These are phyloP conservation scores for Kodamaea ohmeri DNA, from an alignment of 1,139 yeast species.

Conservation along the genomic window DNA sequence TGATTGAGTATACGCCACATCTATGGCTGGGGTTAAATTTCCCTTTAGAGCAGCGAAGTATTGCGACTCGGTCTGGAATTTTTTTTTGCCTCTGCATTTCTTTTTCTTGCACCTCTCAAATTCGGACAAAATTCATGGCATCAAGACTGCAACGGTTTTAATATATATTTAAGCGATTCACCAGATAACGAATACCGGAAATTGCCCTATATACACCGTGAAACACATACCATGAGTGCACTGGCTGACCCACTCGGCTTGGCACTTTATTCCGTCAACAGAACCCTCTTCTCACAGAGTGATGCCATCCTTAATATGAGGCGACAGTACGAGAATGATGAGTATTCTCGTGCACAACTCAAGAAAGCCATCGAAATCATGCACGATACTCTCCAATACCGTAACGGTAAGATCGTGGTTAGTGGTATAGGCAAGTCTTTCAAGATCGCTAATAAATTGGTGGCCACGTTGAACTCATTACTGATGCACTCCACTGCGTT, in stretches of 20 bases:
- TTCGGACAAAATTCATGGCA: too few relatives aligned
- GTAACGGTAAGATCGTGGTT: conserved; percentile 66
- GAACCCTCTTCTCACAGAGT: conserved; percentile 32
- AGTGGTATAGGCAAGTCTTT: conserved; percentile 84
- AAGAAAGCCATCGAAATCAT: conserved; percentile 49
- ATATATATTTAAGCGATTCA: too few relatives aligned
- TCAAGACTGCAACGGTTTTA: too few relatives aligned
- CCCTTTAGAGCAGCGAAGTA: too few relatives aligned
- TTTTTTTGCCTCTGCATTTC: conserved; percentile 1
- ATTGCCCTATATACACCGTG: too few relatives aligned
- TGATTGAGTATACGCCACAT: not conserved
- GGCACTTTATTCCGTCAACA: conserved; percentile 28
- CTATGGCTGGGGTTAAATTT: not conserved
- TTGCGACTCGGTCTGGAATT: conserved; percentile 2
- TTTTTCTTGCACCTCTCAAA: not conserved
- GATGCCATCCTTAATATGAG: conserved; percentile 34
- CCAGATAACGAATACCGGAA: too few relatives aligned
- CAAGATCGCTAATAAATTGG: conserved; percentile 74
- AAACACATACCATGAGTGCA: conserved; percentile 1
- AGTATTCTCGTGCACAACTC: conserved; percentile 50
- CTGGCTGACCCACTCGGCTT: conserved; percentile 1
- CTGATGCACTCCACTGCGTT: conserved; percentile 65
- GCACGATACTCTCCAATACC: conserved; percentile 42
- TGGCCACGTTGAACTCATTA: conserved; percentile 78
- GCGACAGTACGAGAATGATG: conserved; percentile 30